These are phyloP conservation scores for Xylariaceae sp. DNA, from an alignment of 2,329 filamentous ascomycete genomes.

Conservation along the genomic window DNA sequence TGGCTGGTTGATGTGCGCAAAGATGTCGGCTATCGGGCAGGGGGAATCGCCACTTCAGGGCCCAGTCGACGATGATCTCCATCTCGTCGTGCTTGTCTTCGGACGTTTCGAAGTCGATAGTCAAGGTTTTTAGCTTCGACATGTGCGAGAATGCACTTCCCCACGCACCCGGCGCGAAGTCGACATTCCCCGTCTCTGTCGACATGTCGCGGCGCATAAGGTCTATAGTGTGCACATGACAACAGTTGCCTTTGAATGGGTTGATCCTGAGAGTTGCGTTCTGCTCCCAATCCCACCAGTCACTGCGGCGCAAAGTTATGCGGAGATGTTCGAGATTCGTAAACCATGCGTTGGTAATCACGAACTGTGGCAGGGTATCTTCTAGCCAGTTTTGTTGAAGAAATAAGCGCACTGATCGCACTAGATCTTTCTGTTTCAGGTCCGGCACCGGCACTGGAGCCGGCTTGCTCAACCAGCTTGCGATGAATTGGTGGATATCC, in stretches of 20 bases:
- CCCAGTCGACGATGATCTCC: constrained; percentile 34
- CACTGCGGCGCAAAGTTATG: constrained; percentile 44
- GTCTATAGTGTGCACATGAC: neutral
- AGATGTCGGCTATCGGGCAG: constrained; percentile 27
- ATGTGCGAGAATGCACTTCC: constrained; percentile 31
- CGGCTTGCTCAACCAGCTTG: constrained; percentile 25
- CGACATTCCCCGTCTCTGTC: constrained; percentile 9
- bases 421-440: constrained; percentile 20
- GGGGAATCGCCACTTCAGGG: constrained; percentile 34
- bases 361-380: constrained; percentile 18
- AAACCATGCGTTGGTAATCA: constrained; percentile 26
- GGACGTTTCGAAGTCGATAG: constrained; percentile 37
- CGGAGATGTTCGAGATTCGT: constrained; percentile 37
- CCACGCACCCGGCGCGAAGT: constrained; percentile 27
- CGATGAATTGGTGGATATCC: constrained; percentile 32
- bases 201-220: constrained; percentile 30
- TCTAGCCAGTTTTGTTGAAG: constrained; percentile 39
- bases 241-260: constrained; percentile 29
- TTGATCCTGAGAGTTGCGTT: constrained; percentile 38
- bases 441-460: constrained; percentile 12
- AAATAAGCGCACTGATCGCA: constrained; percentile 30
- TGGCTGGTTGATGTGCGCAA: constrained; percentile 24
- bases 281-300: constrained; percentile 47
- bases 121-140: constrained; percentile 30
- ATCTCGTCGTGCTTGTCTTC: constrained; percentile 27